These are phyloP conservation scores for Aspergillus sparsus DNA, from an alignment of 495 filamentous ascomycete species.

Conservation along the genomic window DNA sequence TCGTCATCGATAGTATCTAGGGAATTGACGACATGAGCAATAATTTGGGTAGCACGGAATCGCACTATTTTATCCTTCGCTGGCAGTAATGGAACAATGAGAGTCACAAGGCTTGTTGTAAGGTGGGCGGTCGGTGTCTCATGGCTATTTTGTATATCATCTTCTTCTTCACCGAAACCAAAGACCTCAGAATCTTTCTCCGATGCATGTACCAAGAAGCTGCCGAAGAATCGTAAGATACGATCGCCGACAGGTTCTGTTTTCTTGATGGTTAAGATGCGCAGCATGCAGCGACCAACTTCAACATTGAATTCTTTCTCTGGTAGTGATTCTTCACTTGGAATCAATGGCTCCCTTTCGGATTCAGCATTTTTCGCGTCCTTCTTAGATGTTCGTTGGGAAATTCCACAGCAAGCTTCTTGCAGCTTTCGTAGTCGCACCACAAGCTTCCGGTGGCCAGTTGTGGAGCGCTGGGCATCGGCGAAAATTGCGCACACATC, in stretches of 20 bases:
- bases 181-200: slow-evolving; percentile 69
- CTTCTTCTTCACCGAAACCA: slow-evolving; percentile 39
- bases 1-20: slow-evolving; percentile 89
- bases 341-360: slow-evolving; percentile 42
- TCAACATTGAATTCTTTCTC: slow-evolving; percentile 88
- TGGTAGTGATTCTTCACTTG: slow-evolving; percentile 59
- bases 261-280: slow-evolving; percentile 86
- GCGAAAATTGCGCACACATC: slow-evolving; percentile 79
- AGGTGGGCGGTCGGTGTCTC: slow-evolving; percentile 84
- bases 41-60: slow-evolving; percentile 85
- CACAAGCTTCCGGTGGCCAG: slow-evolving; percentile 84
- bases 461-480: slow-evolving; percentile 84
- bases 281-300: slow-evolving; percentile 75
- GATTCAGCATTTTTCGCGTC: slow-evolving; percentile 37
- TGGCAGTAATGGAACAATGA: slow-evolving; percentile 66
- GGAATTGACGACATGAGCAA: slow-evolving; percentile 85
- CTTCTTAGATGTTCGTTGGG: slow-evolving; percentile 51
- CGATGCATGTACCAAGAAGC: slow-evolving; percentile 77
- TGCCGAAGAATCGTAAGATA: slow-evolving; percentile 77
- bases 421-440: slow-evolving; percentile 85
- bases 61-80: slow-evolving; percentile 91
- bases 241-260: slow-evolving; percentile 87
- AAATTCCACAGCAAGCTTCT: slow-evolving; percentile 83
- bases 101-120: slow-evolving; percentile 67
- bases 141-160: slow-evolving; percentile 53